phyloP scores from a whole-genome alignment of 352 stramenopile genomes.

The Peronosclerospora sorghi region DNA sequence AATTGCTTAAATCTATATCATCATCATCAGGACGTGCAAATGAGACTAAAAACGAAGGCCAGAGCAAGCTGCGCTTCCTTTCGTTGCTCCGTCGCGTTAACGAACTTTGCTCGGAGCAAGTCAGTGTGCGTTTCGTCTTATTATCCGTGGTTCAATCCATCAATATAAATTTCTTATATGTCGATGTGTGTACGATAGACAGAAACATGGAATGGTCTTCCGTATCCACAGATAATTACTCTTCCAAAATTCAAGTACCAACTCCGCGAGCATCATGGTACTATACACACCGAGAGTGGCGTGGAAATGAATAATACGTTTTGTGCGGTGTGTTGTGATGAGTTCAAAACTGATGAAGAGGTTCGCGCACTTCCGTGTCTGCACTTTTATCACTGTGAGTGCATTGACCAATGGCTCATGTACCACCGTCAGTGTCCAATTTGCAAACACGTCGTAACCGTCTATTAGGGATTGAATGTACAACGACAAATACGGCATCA shows the following conservation, averaged over 20 bases:
- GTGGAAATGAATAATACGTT: constrained; percentile 52
- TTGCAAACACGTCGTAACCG: constrained; percentile 75
- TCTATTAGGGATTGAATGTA: constrained; percentile 33
- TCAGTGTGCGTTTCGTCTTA: constrained; percentile 27
- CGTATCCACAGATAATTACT: constrained; percentile 74
- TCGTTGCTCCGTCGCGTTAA: constrained; percentile 74
- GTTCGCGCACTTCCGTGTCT: constrained; percentile 73
- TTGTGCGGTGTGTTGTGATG: constrained; percentile 77
- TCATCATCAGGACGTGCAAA: neutral
- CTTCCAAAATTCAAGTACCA: constrained; percentile 74
- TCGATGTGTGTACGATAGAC: constrained; percentile 16
- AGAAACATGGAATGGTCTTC: constrained; percentile 61
- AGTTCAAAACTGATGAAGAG: constrained; percentile 68
- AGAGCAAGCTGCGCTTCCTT: constrained; percentile 58
- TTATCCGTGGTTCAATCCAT: no score
- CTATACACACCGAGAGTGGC: constrained; percentile 16
- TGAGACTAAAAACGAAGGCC: constrained; percentile 20
- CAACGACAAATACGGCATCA: neutral
- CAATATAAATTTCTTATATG: no score
- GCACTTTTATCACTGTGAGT: constrained; percentile 85
- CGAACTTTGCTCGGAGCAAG: constrained; percentile 72
- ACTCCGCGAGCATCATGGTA: constrained; percentile 22
- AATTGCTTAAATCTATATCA: constrained; percentile 17
- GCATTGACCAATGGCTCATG: constrained; percentile 85
- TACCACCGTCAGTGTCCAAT: constrained; percentile 78